Percentiles rank a stretch among this genome's conserved stretches.
phyloP scores from a whole-genome alignment of 768 basidiomycete species.

The Phaeotremella fagi region DNA sequence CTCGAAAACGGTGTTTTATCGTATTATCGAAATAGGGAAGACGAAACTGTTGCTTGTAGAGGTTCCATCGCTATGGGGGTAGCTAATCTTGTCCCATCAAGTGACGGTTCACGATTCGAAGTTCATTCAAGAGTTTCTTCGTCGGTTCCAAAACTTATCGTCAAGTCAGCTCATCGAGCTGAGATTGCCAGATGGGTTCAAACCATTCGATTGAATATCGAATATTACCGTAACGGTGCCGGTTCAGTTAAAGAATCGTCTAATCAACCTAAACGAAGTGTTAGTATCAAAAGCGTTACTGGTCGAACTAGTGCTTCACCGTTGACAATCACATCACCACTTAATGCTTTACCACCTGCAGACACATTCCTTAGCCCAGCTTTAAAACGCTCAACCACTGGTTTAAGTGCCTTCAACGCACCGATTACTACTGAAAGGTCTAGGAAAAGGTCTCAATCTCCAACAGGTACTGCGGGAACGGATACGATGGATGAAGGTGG shows the following conservation, averaged over 20 bases:
- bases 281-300: slow-evolving; percentile 7
- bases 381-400: slow-evolving; percentile 24
- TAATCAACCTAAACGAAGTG: slow-evolving; percentile 4
- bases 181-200: slow-evolving; percentile 85
- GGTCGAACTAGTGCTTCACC: not conserved
- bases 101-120: slow-evolving; percentile 68
- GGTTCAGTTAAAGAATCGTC: not conserved
- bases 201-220: slow-evolving; percentile 67
- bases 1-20: slow-evolving; percentile 78
- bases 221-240: slow-evolving; percentile 56
- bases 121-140: slow-evolving; percentile 54
- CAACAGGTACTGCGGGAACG: not conserved
- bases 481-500: slow-evolving; percentile 17
- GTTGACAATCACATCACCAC: no score
- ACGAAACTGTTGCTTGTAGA: slow-evolving; percentile 76
- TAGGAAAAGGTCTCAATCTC: slow-evolving; percentile 7
- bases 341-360: slow-evolving; percentile 20
- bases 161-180: slow-evolving; percentile 66
- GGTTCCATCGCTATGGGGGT: slow-evolving; percentile 84
- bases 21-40: slow-evolving; percentile 68
- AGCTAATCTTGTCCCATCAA: slow-evolving; percentile 56
- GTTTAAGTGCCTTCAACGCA: slow-evolving; percentile 23
- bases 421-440: slow-evolving; percentile 1
- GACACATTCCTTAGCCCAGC: slow-evolving; percentile 34
- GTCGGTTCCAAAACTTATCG: slow-evolving; percentile 46